Evolutionary conservation across 2,329 filamentous ascomycete genomes (phyloP), one percentile per base, ranked within the genome.

Genomic region (Claviceps sorghi): DNA sequence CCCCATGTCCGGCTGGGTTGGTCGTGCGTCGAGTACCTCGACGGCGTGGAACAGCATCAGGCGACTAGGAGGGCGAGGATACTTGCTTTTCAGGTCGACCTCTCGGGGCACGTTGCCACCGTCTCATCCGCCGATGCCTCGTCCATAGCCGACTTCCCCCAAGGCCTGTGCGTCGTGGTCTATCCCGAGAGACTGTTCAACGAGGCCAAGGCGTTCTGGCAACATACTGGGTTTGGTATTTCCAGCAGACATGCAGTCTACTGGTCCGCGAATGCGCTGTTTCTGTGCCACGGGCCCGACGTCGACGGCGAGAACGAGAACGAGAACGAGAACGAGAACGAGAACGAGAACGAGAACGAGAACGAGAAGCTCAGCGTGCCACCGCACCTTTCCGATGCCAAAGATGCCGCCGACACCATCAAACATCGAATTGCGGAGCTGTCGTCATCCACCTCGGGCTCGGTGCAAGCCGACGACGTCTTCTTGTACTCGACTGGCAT

Each of bases 401-500:
- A 44, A 7, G 9, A 53, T 10, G 57, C 60, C 11, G 52, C 42
- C 2, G 1, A 55, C 8, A 41, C 11, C 52, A 50, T 40, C 53
- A 55, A 15, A 60, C 51, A 48, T 40, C 53, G 56, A 15, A 59
- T 65, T 38, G 57, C 57, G 2, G 41, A 48, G n/a, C 46, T 61
- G 5, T 48, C 59, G 0, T 59, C 59, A 0, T 58, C 60, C 1
- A 57, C 53, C 11, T 40, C 38, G 8, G 50, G 41, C 34, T 32
- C 13, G 11, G n/a, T 59, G 4, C 19, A 19, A 7, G n/a, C 17
- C 5, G 54, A 60, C 2, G 72, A 77, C 56, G 67, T 79, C 0
- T 76, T 68, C 48, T 63, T 79, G 4, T 77, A 72, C 55, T 67
- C 68, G 13, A 72, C 69, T 2, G 76, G 76, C 21, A 80, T 79